Conservation (phyloP, 306 rosid species). For the Mucuna pruriens region DNA sequence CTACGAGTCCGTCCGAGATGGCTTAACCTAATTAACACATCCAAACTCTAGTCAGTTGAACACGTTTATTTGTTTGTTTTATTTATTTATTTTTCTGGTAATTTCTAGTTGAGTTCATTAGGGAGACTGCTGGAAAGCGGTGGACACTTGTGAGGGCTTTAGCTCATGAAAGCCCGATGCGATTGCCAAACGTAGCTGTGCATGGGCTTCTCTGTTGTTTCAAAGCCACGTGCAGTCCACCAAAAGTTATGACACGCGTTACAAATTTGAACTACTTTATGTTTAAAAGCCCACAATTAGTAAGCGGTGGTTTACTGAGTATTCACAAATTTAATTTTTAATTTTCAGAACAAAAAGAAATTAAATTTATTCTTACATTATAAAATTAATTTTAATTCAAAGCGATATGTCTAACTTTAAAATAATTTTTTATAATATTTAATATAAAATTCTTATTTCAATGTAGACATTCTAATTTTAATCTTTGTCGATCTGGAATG, state of each 20-base stretch:
- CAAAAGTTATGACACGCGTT: background rate
- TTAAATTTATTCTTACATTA: background rate
- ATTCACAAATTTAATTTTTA: background rate
- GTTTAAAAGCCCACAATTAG: too few species aligned
- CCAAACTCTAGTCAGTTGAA: background rate
- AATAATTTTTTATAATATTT: background rate
- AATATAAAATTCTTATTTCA: background rate
- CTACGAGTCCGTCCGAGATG: too few species aligned
- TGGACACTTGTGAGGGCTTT: background rate
- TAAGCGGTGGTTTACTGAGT: background rate
- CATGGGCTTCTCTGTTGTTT: background rate
- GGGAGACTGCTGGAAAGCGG: background rate
- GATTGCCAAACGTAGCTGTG: slow-evolving; percentile 30
- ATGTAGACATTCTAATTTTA: background rate
- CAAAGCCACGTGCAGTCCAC: slow-evolving; percentile 24
- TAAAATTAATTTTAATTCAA: background rate
- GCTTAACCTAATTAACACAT: background rate
- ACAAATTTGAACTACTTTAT: too few species aligned
- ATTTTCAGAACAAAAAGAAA: background rate
- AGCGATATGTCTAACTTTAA: background rate
- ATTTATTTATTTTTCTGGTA: background rate
- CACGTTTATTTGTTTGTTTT: background rate
- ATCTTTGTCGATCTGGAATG: background rate
- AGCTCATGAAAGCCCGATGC: background rate
- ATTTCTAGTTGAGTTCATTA: background rate